Evolutionary conservation across 257 asterid species (phyloP), one percentile per base, ranked within the genome.

Genomic region (Datura wrightii): DNA sequence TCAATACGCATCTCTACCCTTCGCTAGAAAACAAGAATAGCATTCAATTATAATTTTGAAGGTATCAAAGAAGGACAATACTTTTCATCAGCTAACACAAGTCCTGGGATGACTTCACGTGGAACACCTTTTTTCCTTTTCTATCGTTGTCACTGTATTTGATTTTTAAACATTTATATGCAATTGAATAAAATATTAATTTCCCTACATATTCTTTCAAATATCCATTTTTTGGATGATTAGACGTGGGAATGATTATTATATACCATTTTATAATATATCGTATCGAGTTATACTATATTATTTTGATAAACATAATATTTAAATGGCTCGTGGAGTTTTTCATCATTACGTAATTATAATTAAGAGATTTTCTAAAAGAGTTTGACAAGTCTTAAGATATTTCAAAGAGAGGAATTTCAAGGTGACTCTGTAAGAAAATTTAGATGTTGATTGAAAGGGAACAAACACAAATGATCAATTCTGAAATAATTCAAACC

Each of bases 81-180:
- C 42, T 48, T 76, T 76, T 76, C 81, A 31, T 76, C 81, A 31
- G 24, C 44, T 13, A 50, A 76, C 44, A 48, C 7, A 50, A 50
- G 81, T 24, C 72, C 9, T 65, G 16, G 72, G 72, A 65, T 65
- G n/a, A 11, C 44, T 65, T 65, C 81, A 76, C 81, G 81, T 76
- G 81, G 19, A 76, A 24, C 60, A 39, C 52, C 24, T 37, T 66
- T 18, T 37, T 66, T 39, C 2, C 8, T 4, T 39, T 31, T 66
- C 3, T 14, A 39, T 39, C 15, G 52, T 39, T 24, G 3, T 3
- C 6, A 15, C 13, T 36, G 7, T 0, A 5, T 15, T 67, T 19
- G 3, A 13, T 39, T 15, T 67, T 67, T 39, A 1, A 39, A 15
- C 14, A 39, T 15, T 37, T 1, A 67, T 67, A 37, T 37, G 50